A percentile compares a stretch with the other conserved stretches of the same genome.
These are phyloP conservation scores for Amaranthus tricolor DNA, from an alignment of 179 eudicot species.

Conservation along the genomic window DNA sequence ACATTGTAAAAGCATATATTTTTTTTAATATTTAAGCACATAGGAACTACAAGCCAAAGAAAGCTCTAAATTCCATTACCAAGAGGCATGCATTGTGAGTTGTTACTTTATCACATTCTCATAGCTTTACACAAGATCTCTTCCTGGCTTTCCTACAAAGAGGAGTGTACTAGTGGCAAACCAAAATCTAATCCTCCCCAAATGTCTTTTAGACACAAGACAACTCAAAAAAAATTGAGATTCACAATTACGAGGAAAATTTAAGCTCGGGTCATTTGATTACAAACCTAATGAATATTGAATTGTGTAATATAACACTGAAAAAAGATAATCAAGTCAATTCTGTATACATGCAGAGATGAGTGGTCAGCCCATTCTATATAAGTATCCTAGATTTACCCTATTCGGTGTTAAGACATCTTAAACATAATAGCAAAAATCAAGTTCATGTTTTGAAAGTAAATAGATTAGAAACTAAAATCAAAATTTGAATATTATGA, in stretches of 20 bases:
- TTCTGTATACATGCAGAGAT: neutral
- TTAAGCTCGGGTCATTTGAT: too few species aligned
- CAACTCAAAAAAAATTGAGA: neutral
- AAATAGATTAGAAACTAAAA: neutral
- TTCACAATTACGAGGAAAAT: neutral
- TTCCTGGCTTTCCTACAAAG: slow-evolving; percentile 17
- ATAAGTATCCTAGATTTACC: too few species aligned
- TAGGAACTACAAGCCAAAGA: slow-evolving; percentile 1
- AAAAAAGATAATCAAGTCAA: too few species aligned
- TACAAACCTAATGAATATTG: too few species aligned
- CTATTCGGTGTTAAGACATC: neutral
- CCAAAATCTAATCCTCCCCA: slow-evolving; percentile 27
- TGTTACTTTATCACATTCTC: slow-evolving; percentile 17
- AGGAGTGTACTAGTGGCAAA: slow-evolving; percentile 32
- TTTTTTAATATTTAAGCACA: slow-evolving; percentile 3
- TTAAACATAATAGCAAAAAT: neutral
- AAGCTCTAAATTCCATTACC: slow-evolving; percentile 5
- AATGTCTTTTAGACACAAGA: slow-evolving; percentile 16
- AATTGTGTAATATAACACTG: too few species aligned
- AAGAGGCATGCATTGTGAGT: slow-evolving; percentile 13
- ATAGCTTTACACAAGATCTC: slow-evolving; percentile 25
- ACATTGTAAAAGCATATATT: slow-evolving; percentile 9
- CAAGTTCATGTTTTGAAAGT: slow-evolving; percentile 11
- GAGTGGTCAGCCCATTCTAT: neutral
- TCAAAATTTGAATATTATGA: neutral